Base-by-base conservation (phyloP, 352 stramenopile genomes). In the Globisporangium abappressorium region DNA sequence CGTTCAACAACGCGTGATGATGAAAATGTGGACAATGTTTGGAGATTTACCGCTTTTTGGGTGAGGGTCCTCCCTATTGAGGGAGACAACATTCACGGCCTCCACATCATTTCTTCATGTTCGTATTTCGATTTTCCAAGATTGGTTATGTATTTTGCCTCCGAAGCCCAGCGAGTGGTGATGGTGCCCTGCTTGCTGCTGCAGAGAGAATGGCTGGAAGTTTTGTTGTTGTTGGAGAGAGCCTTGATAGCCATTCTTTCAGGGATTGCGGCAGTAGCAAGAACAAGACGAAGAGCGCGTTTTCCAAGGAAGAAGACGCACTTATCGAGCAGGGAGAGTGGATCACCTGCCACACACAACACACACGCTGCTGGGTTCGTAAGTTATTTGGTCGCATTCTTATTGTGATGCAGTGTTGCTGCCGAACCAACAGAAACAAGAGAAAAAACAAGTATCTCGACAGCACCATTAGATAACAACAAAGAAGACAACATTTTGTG, bases 1-100 rank as follows among this genome's bases (percentile, higher is more conserved):
- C 59, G 26, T 65, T 65, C 26, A 33, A 65, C 43, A 43, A 65
- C 41, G 59, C 41, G 28, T 65, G 59, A 65, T 26, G 49, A 30
- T 20, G 38, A 46, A 28, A 28, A 22, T 51, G 18, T 2, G 41
- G 38, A 46, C 38, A 7, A 38, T 7, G 33, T 5, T 46, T 20
- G 38, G 38, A 20, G 14, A 14, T 15, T 38, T 11, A 14, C 53
- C 38, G 53, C 20, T 33, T 61, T 14, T 46, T 22, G n/a, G 11
- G 49, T 30, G n/a, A 15, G 20, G 47, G 47, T 55, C 22, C 5
- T 54, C 7, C 5, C 15, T 51, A 3, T 18, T 26, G 46, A 22
- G n/a, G 47, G 22, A 28, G 49, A 26, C 38, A 18, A 15, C n/a
- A 15, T 30, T 18, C n/a, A 18, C 56, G 11, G 20, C 12, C 0